A percentile compares a stretch with the other conserved stretches of the same genome.
Conservation (phyloP, 1,284 basidiomycete species). For the Pyrrhoderma noxium region DNA sequence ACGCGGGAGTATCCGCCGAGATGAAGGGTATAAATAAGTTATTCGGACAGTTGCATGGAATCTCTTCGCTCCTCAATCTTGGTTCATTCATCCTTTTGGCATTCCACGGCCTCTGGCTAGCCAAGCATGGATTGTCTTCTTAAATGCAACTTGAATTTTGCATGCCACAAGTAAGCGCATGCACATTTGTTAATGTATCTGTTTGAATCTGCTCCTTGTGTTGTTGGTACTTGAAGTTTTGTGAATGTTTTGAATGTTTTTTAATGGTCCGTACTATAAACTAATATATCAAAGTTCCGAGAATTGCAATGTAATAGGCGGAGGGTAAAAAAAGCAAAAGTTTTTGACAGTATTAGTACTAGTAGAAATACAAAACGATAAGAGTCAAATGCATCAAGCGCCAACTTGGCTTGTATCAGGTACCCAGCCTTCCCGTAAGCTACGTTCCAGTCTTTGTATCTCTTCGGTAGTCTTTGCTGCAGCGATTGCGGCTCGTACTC, state of each 20-base stretch:
- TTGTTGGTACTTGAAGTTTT: neutral
- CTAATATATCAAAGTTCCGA: neutral
- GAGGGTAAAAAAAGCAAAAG: constrained; percentile 15
- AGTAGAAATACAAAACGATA: constrained; percentile 19
- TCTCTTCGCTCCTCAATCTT: constrained; percentile 63
- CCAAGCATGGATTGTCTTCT: constrained; percentile 36
- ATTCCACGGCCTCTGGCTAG: constrained; percentile 72
- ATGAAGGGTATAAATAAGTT: constrained; percentile 63
- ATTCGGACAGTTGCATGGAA: constrained; percentile 59
- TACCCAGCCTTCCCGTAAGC: constrained; percentile 80
- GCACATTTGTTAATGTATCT: too few species aligned
- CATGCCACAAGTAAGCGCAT: too few species aligned
- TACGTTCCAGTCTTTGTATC: constrained; percentile 80
- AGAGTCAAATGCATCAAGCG: constrained; percentile 44
- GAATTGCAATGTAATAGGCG: neutral
- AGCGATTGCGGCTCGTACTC: constrained; percentile 86
- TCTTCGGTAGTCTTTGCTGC: constrained; percentile 89
- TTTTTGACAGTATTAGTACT: constrained; percentile 14
- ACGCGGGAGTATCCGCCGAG: constrained; percentile 55
- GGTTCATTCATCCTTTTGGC: constrained; percentile 50
- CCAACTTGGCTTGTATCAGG: constrained; percentile 70
- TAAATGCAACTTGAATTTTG: neutral
- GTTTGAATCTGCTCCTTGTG: too few species aligned
- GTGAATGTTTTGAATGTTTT: neutral
- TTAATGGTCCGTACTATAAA: neutral